phyloP scores from a whole-genome alignment of 768 basidiomycete species.

The Lactifluus piperatus region DNA sequence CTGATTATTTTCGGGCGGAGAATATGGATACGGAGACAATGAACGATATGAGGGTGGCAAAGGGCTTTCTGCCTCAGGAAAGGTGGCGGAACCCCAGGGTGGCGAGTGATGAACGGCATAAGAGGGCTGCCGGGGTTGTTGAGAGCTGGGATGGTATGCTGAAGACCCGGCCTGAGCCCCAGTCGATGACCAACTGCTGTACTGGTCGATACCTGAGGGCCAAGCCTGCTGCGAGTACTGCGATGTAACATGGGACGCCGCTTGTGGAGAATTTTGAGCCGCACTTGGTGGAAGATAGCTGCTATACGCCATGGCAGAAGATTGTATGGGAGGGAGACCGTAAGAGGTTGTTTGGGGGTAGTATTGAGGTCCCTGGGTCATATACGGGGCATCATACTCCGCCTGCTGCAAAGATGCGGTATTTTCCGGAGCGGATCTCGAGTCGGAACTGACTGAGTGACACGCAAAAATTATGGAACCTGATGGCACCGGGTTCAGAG shows the following conservation, averaged over 20 bases:
- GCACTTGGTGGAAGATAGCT: constrained; percentile 11
- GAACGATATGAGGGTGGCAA: constrained; percentile 20
- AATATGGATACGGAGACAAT: constrained; percentile 20
- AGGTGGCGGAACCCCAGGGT: constrained; percentile 35
- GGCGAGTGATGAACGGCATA: constrained; percentile 24
- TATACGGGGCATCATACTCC: constrained; percentile 23
- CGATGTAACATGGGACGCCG: constrained; percentile 11
- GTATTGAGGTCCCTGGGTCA: constrained; percentile 24
- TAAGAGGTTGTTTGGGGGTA: constrained; percentile 24
- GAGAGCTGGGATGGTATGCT: constrained; percentile 23
- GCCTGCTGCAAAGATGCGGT: constrained; percentile 16
- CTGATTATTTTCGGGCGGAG: constrained; percentile 19
- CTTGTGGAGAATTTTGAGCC: constrained; percentile 8
- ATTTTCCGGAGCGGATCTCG: constrained; percentile 20
- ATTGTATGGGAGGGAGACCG: constrained; percentile 23
- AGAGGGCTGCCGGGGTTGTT: constrained; percentile 25
- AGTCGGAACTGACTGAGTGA: constrained; percentile 48
- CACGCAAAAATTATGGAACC: constrained; percentile 67
- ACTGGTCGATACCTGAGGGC: constrained; percentile 20
- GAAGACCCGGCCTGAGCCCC: constrained; percentile 10
- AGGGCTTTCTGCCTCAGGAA: constrained; percentile 26
- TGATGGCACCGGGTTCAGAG: constrained; percentile 24
- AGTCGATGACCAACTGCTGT: constrained; percentile 15
- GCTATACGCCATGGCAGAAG: constrained; percentile 21
- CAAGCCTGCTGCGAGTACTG: constrained; percentile 18